Evolutionary conservation across 2,329 filamentous ascomycete genomes (phyloP), one percentile per base, ranked within the genome.

Genomic region (Colletotrichum sp.): DNA sequence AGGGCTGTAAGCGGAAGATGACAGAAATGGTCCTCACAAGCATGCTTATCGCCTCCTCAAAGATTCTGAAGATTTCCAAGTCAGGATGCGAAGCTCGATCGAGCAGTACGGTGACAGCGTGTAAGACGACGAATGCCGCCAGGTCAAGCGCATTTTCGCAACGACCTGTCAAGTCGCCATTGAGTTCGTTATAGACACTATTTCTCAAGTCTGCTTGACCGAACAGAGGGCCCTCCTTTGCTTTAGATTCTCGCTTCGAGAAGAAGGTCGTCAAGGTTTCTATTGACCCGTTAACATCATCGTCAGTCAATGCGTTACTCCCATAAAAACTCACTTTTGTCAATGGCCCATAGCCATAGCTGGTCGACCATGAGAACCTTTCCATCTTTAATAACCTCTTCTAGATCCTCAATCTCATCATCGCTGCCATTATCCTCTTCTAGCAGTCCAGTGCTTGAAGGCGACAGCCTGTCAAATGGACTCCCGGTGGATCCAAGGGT

Each of bases 311-410:
- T 7, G 16, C 16, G 7, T 4, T 7, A 30, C 0, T 28, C 16
- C 12, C 16, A 15, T 1, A 1, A 2, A 15, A 0, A 83, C 88
- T 83, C 80, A 90, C 89, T 88, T 18, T 85, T 88, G 71, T 90
- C 86, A n/a, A 91, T 85, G 0, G 86, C 88, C 90, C 90, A 91
- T 0, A 93, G 81, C 92, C 92, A 93, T 2, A 93, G 81, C 79
- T 93, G 92, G 74, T 93, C 92, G 0, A 93, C 90, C 90, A 93
- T 93, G n/a, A 93, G 81, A 4, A 91, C 87, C 52, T 93, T 92
- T 0, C 91, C 90, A 30, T 91, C 87, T 3, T 88, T 80, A 3
- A 90, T 82, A 24, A 83, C 82, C 1, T 83, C 79, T 7, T 84
- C 83, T 1, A 83, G 71, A 0, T 84, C 82, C 12, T 85, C 83